These are phyloP conservation scores for Papiliotrema nemorosa DNA, from an alignment of 1,284 basidiomycete genomes.

Conservation along the genomic window DNA sequence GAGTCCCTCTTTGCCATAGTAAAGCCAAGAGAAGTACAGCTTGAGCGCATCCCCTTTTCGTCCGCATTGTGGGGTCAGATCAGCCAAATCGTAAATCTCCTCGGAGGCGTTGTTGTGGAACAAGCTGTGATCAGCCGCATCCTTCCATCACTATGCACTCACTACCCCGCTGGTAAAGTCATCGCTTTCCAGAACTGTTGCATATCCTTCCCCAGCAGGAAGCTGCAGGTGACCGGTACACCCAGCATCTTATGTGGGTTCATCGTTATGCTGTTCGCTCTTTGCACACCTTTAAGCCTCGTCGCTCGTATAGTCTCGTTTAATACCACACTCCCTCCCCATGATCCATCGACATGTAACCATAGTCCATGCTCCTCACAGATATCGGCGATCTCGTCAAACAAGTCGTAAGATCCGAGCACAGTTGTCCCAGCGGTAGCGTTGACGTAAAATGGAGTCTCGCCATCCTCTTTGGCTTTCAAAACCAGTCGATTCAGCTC, in stretches of 20 bases:
- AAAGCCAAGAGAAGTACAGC: constrained; percentile 48
- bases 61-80: constrained; percentile 44
- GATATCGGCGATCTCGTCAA: constrained; percentile 35
- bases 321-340: constrained; percentile 49
- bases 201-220: constrained; percentile 43
- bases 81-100: constrained; percentile 32
- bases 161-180: constrained; percentile 48
- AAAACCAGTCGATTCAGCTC: constrained; percentile 16
- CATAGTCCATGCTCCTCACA: constrained; percentile 33
- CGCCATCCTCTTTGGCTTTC: constrained; percentile 13
- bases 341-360: constrained; percentile 50
- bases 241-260: constrained; percentile 51
- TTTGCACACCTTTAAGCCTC: constrained; percentile 35
- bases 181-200: constrained; percentile 36
- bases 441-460: constrained; percentile 48
- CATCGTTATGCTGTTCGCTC: constrained; percentile 46
- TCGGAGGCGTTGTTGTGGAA: constrained; percentile 45
- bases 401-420: constrained; percentile 46
- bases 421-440: constrained; percentile 51
- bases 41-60: constrained; percentile 48
- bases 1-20: constrained; percentile 40
- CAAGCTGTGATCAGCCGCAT: constrained; percentile 18
- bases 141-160: constrained; percentile 2
- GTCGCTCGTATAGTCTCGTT: constrained; percentile 16
- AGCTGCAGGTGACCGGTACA: constrained; percentile 48